phyloP scores from a whole-genome alignment of 1,284 basidiomycete species.

The Thecaphora thlaspeos region DNA sequence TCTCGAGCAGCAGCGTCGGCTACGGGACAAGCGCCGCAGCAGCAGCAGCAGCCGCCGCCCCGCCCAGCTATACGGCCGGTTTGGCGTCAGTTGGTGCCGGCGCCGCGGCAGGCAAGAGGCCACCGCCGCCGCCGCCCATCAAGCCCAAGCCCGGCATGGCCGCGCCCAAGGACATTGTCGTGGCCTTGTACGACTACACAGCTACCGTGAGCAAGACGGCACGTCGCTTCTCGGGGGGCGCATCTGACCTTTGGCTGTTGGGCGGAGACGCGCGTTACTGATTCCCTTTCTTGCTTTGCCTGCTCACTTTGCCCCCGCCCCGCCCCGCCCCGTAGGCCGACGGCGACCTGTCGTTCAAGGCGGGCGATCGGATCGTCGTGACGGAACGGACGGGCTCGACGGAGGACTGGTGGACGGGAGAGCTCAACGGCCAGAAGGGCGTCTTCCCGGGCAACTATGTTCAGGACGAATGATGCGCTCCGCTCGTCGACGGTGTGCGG shows the following conservation, averaged over 20 bases:
- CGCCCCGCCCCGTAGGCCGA: constrained; percentile 62
- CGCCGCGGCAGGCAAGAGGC: constrained; percentile 67
- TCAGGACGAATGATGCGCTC: constrained; percentile 21
- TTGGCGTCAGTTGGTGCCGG: constrained; percentile 1
- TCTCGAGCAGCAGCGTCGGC: constrained; percentile 1
- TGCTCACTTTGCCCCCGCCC: no score
- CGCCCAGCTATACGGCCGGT: constrained; percentile 53
- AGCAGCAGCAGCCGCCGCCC: constrained; percentile 51
- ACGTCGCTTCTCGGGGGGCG: not conserved
- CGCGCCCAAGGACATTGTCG: constrained; percentile 71
- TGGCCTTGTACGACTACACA: constrained; percentile 91
- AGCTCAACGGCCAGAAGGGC: constrained; percentile 77
- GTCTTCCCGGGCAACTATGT: constrained; percentile 77
- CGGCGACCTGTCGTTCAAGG: constrained; percentile 86
- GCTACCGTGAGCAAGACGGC: constrained; percentile 60
- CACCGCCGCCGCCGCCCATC: constrained; percentile 81
- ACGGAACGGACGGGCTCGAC: constrained; percentile 77
- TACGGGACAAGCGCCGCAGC: constrained; percentile 5
- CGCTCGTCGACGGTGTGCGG: no score
- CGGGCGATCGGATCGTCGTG: constrained; percentile 91
- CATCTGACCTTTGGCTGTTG: not conserved
- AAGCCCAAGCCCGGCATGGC: constrained; percentile 72
- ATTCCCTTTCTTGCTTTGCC: no score
- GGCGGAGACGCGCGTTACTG: no score
- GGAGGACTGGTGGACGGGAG: constrained; percentile 99